phyloP scores from a whole-genome alignment of 2,329 filamentous ascomycete genomes.

The Sphaceloma murrayae region DNA sequence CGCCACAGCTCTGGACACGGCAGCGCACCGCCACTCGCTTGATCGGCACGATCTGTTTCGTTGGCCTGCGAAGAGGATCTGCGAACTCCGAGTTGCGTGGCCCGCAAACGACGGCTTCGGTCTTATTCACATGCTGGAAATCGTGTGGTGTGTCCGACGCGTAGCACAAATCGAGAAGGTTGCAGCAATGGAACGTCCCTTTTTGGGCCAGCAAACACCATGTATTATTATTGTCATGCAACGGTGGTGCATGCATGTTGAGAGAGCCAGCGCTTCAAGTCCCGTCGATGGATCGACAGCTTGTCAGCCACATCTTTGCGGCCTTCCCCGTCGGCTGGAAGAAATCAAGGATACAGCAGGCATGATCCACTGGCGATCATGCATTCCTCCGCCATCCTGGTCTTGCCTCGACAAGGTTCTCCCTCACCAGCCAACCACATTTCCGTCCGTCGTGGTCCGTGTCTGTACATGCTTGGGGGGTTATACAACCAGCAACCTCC shows the following conservation, averaged over 20 bases:
- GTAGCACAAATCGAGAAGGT: slow-evolving; percentile 1
- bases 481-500: slow-evolving; percentile 7
- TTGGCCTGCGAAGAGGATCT: not conserved
- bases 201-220: not conserved
- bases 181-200: not conserved
- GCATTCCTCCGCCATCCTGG: slow-evolving; percentile 12
- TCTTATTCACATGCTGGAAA: slow-evolving; percentile 2
- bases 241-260: slow-evolving; percentile 7
- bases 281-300: slow-evolving; percentile 8
- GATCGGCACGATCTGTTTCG: slow-evolving; percentile 5
- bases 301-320: slow-evolving; percentile 13
- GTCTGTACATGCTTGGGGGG: not conserved
- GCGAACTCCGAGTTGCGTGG: too few species aligned
- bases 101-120: too few species aligned
- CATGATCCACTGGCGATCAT: slow-evolving; percentile 14
- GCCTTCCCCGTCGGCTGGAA: slow-evolving; percentile 2
- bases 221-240: slow-evolving; percentile 8
- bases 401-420: slow-evolving; percentile 8
- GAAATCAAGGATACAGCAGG: slow-evolving; percentile 12
- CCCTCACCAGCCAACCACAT: slow-evolving; percentile 13
- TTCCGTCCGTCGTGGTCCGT: slow-evolving; percentile 3
- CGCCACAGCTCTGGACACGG: not conserved
- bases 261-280: not conserved
- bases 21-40: slow-evolving; percentile 9
- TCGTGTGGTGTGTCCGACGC: slow-evolving; percentile 3